Percentiles rank a stretch among this genome's conserved stretches.
phyloP scores from a whole-genome alignment of 2,329 filamentous ascomycete genomes.

The Dryadomyces quercus-mongolicae region DNA sequence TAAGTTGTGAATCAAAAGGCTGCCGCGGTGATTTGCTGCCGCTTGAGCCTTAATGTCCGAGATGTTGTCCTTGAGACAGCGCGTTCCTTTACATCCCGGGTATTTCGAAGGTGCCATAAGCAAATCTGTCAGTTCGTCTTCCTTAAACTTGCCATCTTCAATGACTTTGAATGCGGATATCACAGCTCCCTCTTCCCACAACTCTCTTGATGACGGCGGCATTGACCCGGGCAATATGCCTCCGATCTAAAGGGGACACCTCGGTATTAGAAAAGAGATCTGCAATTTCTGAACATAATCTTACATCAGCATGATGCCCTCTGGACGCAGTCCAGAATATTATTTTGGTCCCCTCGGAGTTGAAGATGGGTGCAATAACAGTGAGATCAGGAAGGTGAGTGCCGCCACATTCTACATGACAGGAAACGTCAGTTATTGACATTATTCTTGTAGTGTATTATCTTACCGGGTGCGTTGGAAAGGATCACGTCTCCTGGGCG shows the following conservation, averaged over 20 bases:
- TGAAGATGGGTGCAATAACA: constrained; percentile 67
- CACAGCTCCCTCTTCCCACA: constrained; percentile 52
- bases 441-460: background rate
- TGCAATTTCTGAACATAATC: no score
- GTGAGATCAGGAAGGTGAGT: constrained; percentile 78
- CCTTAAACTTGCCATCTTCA: constrained; percentile 63
- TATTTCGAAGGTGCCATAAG: background rate
- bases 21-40: constrained; percentile 63
- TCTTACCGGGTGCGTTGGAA: constrained; percentile 54
- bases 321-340: constrained; percentile 72
- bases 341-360: constrained; percentile 48
- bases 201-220: constrained; percentile 58
- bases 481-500: constrained; percentile 72
- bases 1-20: constrained; percentile 55
- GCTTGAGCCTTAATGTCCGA: constrained; percentile 67
- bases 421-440: background rate
- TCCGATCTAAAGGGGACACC: background rate
- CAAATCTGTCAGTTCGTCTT: constrained; percentile 51
- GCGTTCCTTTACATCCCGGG: constrained; percentile 55
- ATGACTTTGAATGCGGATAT: constrained; percentile 61
- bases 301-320: constrained; percentile 61
- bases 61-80: constrained; percentile 62
- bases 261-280: background rate
- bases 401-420: background rate
- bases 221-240: constrained; percentile 73